Evolutionary conservation across 441 rosid species (phyloP), one percentile per base, ranked within the genome.

Genomic region (Jatropha podagrica): DNA sequence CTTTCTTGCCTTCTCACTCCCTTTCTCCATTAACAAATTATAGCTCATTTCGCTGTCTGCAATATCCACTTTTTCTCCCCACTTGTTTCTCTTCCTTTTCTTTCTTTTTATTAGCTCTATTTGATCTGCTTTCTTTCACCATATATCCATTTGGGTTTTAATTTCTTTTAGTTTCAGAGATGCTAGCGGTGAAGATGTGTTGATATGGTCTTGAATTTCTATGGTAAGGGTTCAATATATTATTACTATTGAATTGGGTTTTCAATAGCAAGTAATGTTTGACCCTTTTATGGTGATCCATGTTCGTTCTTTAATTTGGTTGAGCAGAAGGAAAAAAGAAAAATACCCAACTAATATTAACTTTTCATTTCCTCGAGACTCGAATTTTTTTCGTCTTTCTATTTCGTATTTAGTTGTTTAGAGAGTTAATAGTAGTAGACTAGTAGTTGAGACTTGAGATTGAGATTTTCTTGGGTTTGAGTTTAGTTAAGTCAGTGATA

Each of bases 271-370:
- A 23, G 40, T 44, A 58, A 79, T 81, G 81, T 68, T 79, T 68
- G 81, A 77, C 69, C 81, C 68, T 27, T 78, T 85, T 76, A 23
- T 85, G 81, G 70, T 80, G 72, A 76, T 80, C 61, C 83, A 74
- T 68, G 67, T 80, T 61, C 82, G 83, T 46, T 84, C 87, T 68
- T 78, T 74, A 81, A 81, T 84, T 78, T 84, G 85, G 74, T 66
- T 78, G 63, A 87, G 81, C 66, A 78, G 63, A 69, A 80, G 84
- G 62, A 83, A 69, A 79, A 79, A 73, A 65, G 14, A 37, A 37
- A 46, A 17, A 60, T 17, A 49, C 62, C 44, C 68, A 32, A 18
- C 60, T 1, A 10, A 12, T 49, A 27, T 74, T 64, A 32, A 18
- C 3, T 52, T 54, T 67, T 37, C 13, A 51, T 58, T 32, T 42